A percentile compares a stretch with the other conserved stretches of the same genome.
These are phyloP conservation scores for Entomortierella lignicola DNA, from an alignment of 192 early-diverging fungal genomes.

Conservation along the genomic window DNA sequence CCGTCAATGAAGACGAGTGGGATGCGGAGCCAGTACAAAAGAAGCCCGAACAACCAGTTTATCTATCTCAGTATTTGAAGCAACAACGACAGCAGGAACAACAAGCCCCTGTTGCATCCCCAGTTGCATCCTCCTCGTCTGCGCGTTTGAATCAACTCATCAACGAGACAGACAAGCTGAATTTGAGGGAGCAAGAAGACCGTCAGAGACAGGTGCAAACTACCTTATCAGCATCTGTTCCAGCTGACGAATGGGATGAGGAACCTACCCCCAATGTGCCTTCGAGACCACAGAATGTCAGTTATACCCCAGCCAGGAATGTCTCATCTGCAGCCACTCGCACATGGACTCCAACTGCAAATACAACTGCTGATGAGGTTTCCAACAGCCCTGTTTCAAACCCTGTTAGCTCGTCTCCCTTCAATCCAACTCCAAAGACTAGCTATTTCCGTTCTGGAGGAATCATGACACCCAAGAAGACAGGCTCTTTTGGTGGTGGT, in stretches of 20 bases:
- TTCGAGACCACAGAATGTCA: conserved; percentile 31
- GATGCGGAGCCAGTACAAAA: conserved; percentile 21
- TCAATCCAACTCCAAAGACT: conserved; percentile 21
- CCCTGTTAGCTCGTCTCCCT: conserved; percentile 7
- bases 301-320: conserved; percentile 30
- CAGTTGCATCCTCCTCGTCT: conserved; percentile 18
- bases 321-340: conserved; percentile 44
- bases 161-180: conserved; percentile 29
- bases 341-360: conserved; percentile 40
- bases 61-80: conserved; percentile 31
- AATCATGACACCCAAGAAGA: conserved; percentile 49
- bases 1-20: conserved; percentile 47
- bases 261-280: conserved; percentile 47
- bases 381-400: neutral
- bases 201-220: conserved; percentile 19
- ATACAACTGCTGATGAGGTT: neutral
- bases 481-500: conserved; percentile 26
- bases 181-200: conserved; percentile 36
- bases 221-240: neutral
- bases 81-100: conserved; percentile 24
- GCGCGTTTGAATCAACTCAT: conserved; percentile 23
- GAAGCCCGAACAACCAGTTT: conserved; percentile 20
- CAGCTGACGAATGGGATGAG: conserved; percentile 46
- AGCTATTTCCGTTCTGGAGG: conserved; percentile 40
- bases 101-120: neutral